Percentiles rank a stretch among this genome's conserved stretches.
Conservation (phyloP, 2,329 filamentous ascomycete species). For the Xylariomycetidae sp. region DNA sequence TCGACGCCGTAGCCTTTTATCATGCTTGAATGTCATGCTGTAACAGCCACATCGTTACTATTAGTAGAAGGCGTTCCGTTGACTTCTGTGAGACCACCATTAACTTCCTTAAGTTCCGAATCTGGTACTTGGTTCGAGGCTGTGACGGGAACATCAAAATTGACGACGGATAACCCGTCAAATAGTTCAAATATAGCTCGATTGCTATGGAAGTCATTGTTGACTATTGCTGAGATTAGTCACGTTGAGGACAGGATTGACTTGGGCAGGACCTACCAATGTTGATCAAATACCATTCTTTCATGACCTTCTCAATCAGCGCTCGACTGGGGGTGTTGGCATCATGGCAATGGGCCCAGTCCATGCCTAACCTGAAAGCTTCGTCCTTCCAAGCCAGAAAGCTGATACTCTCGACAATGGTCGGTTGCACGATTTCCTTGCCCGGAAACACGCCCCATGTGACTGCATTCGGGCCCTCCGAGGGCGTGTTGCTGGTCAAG, state of each 20-base stretch:
- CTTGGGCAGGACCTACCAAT: slow-evolving; percentile 62
- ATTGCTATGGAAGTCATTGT: slow-evolving; percentile 93
- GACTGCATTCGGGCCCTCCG: slow-evolving; percentile 91
- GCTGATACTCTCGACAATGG: slow-evolving; percentile 96
- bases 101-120: slow-evolving; percentile 22
- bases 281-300: slow-evolving; percentile 90
- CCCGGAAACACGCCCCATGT: slow-evolving; percentile 99
- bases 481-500: slow-evolving; percentile 77
- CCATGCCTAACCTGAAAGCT: slow-evolving; percentile 84
- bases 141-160: slow-evolving; percentile 46
- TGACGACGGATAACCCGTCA: slow-evolving; percentile 66
- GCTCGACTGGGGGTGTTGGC: slow-evolving; percentile 70
- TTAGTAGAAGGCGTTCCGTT: slow-evolving; percentile 17
- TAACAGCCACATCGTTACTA: slow-evolving; percentile 10
- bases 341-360: slow-evolving; percentile 92
- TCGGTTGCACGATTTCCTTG: slow-evolving; percentile 98
- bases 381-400: slow-evolving; percentile 99
- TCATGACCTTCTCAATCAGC: slow-evolving; percentile 78
- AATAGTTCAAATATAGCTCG: slow-evolving; percentile 82
- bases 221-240: slow-evolving; percentile 51
- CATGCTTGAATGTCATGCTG: slow-evolving; percentile 14
- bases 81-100: slow-evolving; percentile 21
- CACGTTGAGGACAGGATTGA: not conserved
- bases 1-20: slow-evolving; percentile 23
- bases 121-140: too few species aligned